Conservation (phyloP, 1,284 basidiomycete genomes). For the Cutaneotrichosporon cyanovorans region DNA sequence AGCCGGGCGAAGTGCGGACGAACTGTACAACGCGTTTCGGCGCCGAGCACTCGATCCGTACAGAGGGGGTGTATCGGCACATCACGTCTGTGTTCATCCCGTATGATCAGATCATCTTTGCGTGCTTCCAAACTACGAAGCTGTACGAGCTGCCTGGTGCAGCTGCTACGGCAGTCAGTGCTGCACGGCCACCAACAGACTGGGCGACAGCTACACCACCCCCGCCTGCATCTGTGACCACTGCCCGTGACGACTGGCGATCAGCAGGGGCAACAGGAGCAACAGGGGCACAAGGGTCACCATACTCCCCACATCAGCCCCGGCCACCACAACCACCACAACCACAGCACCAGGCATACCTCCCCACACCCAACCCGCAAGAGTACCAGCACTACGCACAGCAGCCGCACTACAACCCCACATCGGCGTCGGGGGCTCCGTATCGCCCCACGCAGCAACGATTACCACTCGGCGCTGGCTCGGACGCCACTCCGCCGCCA, state of each 20-base stretch:
- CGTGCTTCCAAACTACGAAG: conserved; percentile 53
- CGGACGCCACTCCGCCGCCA: conserved; percentile 3
- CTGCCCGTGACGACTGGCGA: too few relatives aligned
- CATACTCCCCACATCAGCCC: neutral
- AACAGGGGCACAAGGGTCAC: too few relatives aligned
- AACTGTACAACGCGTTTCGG: conserved; percentile 89
- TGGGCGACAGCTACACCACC: neutral
- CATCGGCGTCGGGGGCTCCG: too few relatives aligned
- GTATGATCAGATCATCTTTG: conserved; percentile 61
- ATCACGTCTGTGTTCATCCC: conserved; percentile 89
- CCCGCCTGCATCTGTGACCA: neutral
- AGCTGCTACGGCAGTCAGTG: neutral
- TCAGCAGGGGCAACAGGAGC: too few relatives aligned
- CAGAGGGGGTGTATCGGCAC: conserved; percentile 54
- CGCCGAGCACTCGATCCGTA: conserved; percentile 61
- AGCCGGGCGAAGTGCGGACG: conserved; percentile 64
- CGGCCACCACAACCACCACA: neutral
- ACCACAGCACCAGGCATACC: neutral
- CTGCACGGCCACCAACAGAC: neutral
- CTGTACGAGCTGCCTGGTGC: conserved; percentile 42
- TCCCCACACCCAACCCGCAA: neutral
- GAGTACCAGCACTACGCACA: neutral
- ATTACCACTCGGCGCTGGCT: neutral
- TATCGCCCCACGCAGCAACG: neutral
- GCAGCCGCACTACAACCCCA: neutral